Evolutionary conservation across 176 grass and related monocot genomes (phyloP).

Genomic region (Carex cristatella): DNA sequence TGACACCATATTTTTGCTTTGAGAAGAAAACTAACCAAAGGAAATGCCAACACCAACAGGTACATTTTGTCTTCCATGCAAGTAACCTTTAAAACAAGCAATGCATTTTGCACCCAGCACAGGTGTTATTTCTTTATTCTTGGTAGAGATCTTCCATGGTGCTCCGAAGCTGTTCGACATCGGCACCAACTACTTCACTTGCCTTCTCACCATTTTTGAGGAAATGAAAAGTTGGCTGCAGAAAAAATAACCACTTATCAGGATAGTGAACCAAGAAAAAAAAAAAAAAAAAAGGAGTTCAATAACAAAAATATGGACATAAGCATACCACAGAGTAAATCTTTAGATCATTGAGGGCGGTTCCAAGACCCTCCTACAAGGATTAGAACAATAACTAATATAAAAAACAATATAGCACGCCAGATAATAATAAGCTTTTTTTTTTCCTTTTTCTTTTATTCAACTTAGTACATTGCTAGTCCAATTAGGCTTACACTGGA

Average conservation of each 20-base stretch:
- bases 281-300: background rate
- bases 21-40: background rate
- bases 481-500: background rate
- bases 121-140: background rate
- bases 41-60: background rate
- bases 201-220: constrained; percentile 39
- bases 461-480: background rate
- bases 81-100: background rate
- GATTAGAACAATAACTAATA: background rate
- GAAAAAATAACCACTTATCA: background rate
- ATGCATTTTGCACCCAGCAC: background rate
- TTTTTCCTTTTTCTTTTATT: background rate
- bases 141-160: constrained; percentile 45
- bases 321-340: constrained; percentile 47
- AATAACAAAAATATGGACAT: background rate
- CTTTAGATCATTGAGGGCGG: constrained; percentile 26
- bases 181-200: constrained; percentile 40
- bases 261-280: background rate
- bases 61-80: background rate
- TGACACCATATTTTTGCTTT: background rate
- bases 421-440: background rate
- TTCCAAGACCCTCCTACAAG: constrained; percentile 39
- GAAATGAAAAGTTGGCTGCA: constrained; percentile 55
- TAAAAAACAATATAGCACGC: background rate
- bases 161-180: constrained; percentile 23